Evolutionary conservation across 2,329 filamentous ascomycete genomes (phyloP).

Genomic region (Coniochaeta sp.): DNA sequence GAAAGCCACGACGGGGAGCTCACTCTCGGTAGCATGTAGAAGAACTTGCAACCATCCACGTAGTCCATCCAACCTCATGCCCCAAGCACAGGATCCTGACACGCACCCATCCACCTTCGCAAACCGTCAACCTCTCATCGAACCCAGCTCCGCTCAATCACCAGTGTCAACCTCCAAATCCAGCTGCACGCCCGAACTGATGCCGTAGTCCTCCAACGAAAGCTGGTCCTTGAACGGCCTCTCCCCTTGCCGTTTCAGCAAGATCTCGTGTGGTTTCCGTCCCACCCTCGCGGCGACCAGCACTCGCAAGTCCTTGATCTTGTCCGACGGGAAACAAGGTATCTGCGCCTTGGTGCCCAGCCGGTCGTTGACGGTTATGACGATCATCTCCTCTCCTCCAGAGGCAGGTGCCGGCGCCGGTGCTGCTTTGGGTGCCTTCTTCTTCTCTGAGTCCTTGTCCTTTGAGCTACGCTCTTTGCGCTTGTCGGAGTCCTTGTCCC

Average conservation of each 20-base stretch:
- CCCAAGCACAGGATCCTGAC: not conserved
- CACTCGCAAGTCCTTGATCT: conserved; percentile 80
- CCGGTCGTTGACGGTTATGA: conserved; percentile 91
- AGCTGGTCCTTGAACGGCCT: conserved; percentile 89
- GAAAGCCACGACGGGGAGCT: not conserved
- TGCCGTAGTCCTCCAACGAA: conserved; percentile 84
- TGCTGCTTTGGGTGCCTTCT: conserved; percentile 27
- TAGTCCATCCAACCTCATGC: not conserved
- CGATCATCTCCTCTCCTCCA: conserved; percentile 70
- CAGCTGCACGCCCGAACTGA: conserved; percentile 77
- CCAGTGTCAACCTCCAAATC: conserved; percentile 56
- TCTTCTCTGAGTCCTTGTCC: conserved; percentile 13
- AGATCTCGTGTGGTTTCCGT: conserved; percentile 80
- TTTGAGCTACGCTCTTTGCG: conserved; percentile 27
- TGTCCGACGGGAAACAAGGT: conserved; percentile 79
- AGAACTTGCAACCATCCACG: not conserved
- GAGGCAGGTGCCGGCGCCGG: conserved; percentile 10
- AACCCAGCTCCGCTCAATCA: conserved; percentile 32
- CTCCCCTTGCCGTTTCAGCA: conserved; percentile 87
- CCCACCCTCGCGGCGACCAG: conserved; percentile 87
- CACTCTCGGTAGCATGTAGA: not conserved
- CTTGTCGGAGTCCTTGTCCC: not conserved
- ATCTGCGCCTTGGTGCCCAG: conserved; percentile 93
- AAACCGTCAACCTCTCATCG: not conserved
- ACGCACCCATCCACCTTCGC: not conserved